Percentiles rank a stretch among this genome's conserved stretches.
Conservation (phyloP, 345 rosid genomes). For the Geranium rotundifolium region DNA sequence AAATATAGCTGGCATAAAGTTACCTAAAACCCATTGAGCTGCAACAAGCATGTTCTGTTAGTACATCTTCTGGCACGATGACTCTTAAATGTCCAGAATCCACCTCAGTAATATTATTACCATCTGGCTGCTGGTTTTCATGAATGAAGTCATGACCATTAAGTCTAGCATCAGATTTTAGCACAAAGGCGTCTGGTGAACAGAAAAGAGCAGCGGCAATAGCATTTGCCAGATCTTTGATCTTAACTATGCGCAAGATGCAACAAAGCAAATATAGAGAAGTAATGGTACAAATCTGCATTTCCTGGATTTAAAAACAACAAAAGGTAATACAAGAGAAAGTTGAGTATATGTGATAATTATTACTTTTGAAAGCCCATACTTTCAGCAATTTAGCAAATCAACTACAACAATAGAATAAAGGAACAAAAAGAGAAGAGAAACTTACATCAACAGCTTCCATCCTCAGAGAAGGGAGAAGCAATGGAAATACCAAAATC, state of each 20-base stretch:
- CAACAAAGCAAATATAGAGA: slow-evolving; percentile 85
- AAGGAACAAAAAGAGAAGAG: slow-evolving; percentile 14
- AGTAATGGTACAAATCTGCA: slow-evolving; percentile 53
- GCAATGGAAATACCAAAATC: slow-evolving; percentile 73
- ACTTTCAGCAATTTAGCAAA: background rate
- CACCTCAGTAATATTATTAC: slow-evolving; percentile 18
- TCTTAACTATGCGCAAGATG: slow-evolving; percentile 90
- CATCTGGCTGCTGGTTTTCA: slow-evolving; percentile 30
- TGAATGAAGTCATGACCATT: slow-evolving; percentile 34
- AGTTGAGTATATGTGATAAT: background rate
- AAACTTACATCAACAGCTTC: slow-evolving; percentile 42
- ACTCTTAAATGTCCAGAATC: slow-evolving; percentile 27
- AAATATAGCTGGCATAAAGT: slow-evolving; percentile 6
- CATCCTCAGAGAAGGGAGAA: slow-evolving; percentile 68
- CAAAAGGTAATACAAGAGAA: slow-evolving; percentile 14
- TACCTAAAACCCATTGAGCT: slow-evolving; percentile 57
- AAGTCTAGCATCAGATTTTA: slow-evolving; percentile 37
- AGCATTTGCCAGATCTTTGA: slow-evolving; percentile 88
- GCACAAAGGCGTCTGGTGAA: slow-evolving; percentile 46
- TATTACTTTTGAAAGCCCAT: background rate
- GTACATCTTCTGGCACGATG: slow-evolving; percentile 22
- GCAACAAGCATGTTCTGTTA: slow-evolving; percentile 14
- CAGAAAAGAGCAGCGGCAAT: slow-evolving; percentile 85
- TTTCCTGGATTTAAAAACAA: slow-evolving; percentile 42
- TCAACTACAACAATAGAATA: slow-evolving; percentile 2